A percentile compares a stretch with the other conserved stretches of the same genome.
These are phyloP conservation scores for Neofusicoccum laricinum DNA, from an alignment of 2,329 filamentous ascomycete species.

Conservation along the genomic window DNA sequence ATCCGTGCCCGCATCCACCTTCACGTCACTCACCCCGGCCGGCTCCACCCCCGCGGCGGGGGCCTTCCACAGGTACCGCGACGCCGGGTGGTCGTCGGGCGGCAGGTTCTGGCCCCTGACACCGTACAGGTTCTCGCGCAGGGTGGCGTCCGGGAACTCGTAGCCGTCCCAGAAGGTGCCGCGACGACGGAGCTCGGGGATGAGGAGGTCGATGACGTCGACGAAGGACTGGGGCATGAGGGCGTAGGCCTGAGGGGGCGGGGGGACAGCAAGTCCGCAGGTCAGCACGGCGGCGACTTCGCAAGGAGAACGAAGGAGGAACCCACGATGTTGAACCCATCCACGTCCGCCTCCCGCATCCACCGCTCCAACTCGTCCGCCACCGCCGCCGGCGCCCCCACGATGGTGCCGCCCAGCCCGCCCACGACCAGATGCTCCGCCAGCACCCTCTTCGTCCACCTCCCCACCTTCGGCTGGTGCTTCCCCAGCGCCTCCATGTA, in stretches of 20 bases:
- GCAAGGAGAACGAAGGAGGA: too few species aligned
- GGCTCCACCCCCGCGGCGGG: conserved; percentile 27
- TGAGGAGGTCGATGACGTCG: conserved; percentile 58
- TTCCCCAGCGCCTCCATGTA: conserved; percentile 21
- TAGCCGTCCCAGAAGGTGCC: conserved; percentile 57
- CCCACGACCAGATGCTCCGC: conserved; percentile 67
- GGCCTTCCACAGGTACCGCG: conserved; percentile 44
- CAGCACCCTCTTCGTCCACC: conserved; percentile 71
- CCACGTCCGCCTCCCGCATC: conserved; percentile 66
- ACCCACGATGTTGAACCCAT: conserved; percentile 71
- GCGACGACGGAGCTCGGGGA: conserved; percentile 61
- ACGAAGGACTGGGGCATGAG: conserved; percentile 67
- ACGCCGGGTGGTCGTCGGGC: conserved; percentile 51
- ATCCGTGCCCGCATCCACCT: neutral
- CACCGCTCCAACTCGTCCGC: conserved; percentile 67
- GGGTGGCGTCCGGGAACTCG: conserved; percentile 56
- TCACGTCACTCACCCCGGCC: conserved; percentile 11
- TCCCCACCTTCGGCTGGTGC: conserved; percentile 38
- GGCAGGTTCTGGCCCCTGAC: conserved; percentile 51
- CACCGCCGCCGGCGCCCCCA: conserved; percentile 63
- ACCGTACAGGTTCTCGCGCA: conserved; percentile 60
- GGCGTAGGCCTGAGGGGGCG: conserved; percentile 51
- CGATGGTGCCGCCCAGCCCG: conserved; percentile 62
- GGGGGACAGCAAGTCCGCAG: too few species aligned
- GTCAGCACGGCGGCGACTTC: too few species aligned